Percentiles rank a stretch among this genome's conserved stretches.
Conservation (phyloP, 805 yeast genomes). For the Lipomyces spencermartinsiae region DNA sequence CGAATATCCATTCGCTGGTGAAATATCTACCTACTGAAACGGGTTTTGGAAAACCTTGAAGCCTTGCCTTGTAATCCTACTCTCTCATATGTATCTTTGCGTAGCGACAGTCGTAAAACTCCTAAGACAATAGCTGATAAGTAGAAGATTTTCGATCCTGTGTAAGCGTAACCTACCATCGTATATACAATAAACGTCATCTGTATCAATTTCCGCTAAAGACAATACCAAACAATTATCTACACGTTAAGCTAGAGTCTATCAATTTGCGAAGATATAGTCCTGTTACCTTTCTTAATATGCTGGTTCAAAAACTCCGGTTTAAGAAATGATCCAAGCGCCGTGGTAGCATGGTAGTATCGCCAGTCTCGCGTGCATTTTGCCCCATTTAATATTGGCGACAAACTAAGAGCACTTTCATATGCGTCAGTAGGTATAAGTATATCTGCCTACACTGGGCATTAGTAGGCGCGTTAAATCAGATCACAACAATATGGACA, state of each 20-base stretch:
- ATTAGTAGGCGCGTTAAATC: background rate
- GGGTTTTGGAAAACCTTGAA: constrained; percentile 25
- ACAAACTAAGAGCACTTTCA: constrained; percentile 3
- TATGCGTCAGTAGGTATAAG: constrained; percentile 20
- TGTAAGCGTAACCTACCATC: constrained; percentile 21
- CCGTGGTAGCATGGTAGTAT: constrained; percentile 27
- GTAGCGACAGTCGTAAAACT: constrained; percentile 23
- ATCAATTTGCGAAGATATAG: background rate
- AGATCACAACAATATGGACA: background rate
- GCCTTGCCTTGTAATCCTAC: constrained; percentile 29
- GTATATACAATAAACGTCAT: constrained; percentile 33
- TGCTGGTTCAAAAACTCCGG: constrained; percentile 30
- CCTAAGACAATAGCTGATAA: constrained; percentile 11
- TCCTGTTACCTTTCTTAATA: constrained; percentile 27
- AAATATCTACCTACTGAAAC: constrained; percentile 20
- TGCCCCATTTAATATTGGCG: constrained; percentile 17
- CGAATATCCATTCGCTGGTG: background rate
- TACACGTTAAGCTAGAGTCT: background rate
- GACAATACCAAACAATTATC: constrained; percentile 37
- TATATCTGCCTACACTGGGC: constrained; percentile 22
- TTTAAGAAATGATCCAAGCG: constrained; percentile 25
- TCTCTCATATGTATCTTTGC: constrained; percentile 27
- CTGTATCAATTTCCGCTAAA: constrained; percentile 27
- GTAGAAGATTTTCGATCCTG: background rate
- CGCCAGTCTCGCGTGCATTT: constrained; percentile 17